Evolutionary conservation across 768 basidiomycete species (phyloP).

Genomic region (Asterophora parasitica): DNA sequence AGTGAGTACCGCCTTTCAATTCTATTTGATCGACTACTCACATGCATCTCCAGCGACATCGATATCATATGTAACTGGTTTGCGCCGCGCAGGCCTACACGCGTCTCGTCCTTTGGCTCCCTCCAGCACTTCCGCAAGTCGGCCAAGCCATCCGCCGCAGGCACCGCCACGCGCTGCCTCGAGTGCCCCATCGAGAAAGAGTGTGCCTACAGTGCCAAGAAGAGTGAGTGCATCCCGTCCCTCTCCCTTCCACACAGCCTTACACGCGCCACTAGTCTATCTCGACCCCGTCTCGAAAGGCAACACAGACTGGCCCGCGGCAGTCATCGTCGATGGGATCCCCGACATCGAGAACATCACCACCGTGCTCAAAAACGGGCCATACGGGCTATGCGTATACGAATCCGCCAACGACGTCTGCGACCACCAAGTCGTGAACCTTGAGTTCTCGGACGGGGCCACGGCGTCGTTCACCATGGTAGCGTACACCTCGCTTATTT

Average conservation of each 20-base stretch:
- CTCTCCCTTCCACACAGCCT: neutral
- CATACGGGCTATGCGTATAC: slow-evolving; percentile 83
- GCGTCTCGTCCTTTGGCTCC: slow-evolving; percentile 84
- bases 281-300: slow-evolving; percentile 64
- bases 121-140: slow-evolving; percentile 76
- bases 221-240: slow-evolving; percentile 41
- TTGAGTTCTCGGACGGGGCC: slow-evolving; percentile 77
- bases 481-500: slow-evolving; percentile 74
- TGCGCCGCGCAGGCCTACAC: slow-evolving; percentile 54
- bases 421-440: slow-evolving; percentile 88
- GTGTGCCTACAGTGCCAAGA: slow-evolving; percentile 86
- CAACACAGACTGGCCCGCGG: slow-evolving; percentile 58
- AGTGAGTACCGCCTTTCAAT: slow-evolving; percentile 43
- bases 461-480: slow-evolving; percentile 90
- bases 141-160: slow-evolving; percentile 65
- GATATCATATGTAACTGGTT: slow-evolving; percentile 81
- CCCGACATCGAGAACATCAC: slow-evolving; percentile 87
- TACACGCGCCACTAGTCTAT: slow-evolving; percentile 52
- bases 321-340: slow-evolving; percentile 68
- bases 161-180: slow-evolving; percentile 64
- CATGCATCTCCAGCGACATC: slow-evolving; percentile 56
- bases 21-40: neutral
- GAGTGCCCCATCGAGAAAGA: slow-evolving; percentile 69
- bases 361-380: slow-evolving; percentile 60
- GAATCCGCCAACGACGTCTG: slow-evolving; percentile 83